Conservation (phyloP, 2,329 filamentous ascomycete species). For the Penicillium glabrum region DNA sequence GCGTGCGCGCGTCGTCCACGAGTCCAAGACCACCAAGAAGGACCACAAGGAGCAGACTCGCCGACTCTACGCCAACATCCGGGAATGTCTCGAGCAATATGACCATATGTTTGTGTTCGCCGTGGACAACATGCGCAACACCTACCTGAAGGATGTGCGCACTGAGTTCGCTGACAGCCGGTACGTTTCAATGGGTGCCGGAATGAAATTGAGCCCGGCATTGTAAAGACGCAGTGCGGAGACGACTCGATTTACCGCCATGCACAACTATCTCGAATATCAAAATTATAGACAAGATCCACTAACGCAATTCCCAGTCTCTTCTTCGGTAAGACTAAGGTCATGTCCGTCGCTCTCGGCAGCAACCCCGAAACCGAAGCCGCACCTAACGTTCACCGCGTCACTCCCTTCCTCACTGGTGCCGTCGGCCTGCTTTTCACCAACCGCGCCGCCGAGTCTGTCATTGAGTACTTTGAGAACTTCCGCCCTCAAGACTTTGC, state of each 20-base stretch:
- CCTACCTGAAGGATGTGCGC: constrained; percentile 87
- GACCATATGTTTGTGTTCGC: constrained; percentile 90
- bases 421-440: constrained; percentile 91
- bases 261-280: not conserved
- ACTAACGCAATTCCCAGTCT: constrained; percentile 56
- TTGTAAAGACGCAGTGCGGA: not conserved
- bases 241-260: not conserved
- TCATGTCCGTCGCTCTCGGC: constrained; percentile 95
- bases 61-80: constrained; percentile 83
- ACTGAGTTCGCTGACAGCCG: constrained; percentile 80
- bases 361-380: constrained; percentile 73
- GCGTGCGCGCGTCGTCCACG: constrained; percentile 82
- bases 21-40: constrained; percentile 91
- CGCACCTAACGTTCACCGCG: constrained; percentile 71
- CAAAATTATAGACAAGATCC: not conserved
- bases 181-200: constrained; percentile 49
- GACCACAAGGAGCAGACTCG: constrained; percentile 83
- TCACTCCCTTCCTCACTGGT: constrained; percentile 70
- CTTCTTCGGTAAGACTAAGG: constrained; percentile 99
- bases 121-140: constrained; percentile 98
- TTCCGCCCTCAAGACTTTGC: constrained; percentile 84
- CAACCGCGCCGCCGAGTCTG: constrained; percentile 66
- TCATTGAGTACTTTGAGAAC: constrained; percentile 70
- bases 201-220: not conserved
- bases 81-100: constrained; percentile 80